Percentiles rank a stretch among this genome's conserved stretches.
Conservation (phyloP, 371 early-diverging fungal genomes). For the Zopfochytrium polystomum region DNA sequence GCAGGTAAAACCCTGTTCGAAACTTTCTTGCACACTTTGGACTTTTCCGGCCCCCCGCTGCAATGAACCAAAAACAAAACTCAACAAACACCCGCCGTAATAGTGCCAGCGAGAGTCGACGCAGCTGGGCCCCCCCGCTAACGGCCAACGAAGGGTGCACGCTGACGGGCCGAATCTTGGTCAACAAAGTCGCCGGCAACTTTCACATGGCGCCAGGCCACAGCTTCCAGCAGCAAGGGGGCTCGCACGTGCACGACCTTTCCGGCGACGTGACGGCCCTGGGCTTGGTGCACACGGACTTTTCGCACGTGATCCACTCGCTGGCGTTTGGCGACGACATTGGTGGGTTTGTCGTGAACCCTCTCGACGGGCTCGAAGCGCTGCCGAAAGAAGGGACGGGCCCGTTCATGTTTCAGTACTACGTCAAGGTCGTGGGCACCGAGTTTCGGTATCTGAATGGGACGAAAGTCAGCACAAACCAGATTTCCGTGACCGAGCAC, state of each 20-base stretch:
- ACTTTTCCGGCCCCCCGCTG: background rate
- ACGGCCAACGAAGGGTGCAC: constrained; percentile 82
- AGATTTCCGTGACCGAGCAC: constrained; percentile 87
- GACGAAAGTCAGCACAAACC: constrained; percentile 67
- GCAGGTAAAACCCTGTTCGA: constrained; percentile 52
- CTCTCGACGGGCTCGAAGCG: background rate
- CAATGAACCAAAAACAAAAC: constrained; percentile 70
- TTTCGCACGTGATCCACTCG: constrained; percentile 76
- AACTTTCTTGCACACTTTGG: background rate
- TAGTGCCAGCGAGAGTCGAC: background rate
- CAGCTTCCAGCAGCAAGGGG: constrained; percentile 59
- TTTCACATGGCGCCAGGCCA: constrained; percentile 89
- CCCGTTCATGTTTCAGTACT: constrained; percentile 71
- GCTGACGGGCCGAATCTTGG: constrained; percentile 68
- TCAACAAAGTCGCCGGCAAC: constrained; percentile 84
- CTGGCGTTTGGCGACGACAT: constrained; percentile 73
- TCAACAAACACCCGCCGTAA: background rate
- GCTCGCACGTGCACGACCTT: constrained; percentile 78
- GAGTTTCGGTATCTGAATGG: constrained; percentile 64
- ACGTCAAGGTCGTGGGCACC: constrained; percentile 87
- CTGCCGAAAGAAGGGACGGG: background rate
- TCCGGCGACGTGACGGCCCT: constrained; percentile 16
- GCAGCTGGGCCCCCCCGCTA: background rate
- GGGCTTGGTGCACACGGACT: constrained; percentile 47
- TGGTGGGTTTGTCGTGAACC: background rate